Conservation (phyloP, 768 basidiomycete genomes). For the Psilocybe cubensis region DNA sequence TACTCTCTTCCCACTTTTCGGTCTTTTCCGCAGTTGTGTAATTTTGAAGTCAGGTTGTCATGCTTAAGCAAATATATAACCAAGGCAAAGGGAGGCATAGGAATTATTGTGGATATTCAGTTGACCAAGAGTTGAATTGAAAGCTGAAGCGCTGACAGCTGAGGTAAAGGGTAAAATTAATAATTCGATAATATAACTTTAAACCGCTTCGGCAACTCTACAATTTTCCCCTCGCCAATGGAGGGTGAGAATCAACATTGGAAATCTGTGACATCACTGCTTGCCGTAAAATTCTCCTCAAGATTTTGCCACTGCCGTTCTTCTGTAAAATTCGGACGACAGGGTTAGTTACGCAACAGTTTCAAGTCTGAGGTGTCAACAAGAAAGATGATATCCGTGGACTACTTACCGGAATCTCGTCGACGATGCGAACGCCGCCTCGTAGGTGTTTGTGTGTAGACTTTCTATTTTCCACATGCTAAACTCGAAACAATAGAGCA, state of each 20-base stretch:
- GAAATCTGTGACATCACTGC: conserved; percentile 13
- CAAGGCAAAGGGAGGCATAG: not conserved
- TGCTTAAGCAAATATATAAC: not conserved
- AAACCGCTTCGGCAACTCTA: not conserved
- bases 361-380: too few species aligned
- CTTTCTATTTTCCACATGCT: conserved; percentile 55
- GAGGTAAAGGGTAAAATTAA: not conserved
- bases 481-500: not conserved
- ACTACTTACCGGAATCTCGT: conserved; percentile 35
- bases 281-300: conserved; percentile 46
- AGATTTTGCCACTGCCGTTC: conserved; percentile 59
- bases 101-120: too few species aligned
- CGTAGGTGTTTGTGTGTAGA: conserved; percentile 54
- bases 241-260: not conserved
- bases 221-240: conserved; percentile 5
- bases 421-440: conserved; percentile 41
- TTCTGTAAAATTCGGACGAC: conserved; percentile 39
- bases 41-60: not conserved
- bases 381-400: not conserved
- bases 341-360: not conserved
- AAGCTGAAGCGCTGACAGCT: not conserved
- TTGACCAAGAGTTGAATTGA: too few species aligned
- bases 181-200: not conserved
- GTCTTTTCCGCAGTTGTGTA: not conserved
- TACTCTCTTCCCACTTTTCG: not conserved